Base-by-base conservation (phyloP, 2,329 filamentous ascomycete species). In the Didymella segeticola region DNA sequence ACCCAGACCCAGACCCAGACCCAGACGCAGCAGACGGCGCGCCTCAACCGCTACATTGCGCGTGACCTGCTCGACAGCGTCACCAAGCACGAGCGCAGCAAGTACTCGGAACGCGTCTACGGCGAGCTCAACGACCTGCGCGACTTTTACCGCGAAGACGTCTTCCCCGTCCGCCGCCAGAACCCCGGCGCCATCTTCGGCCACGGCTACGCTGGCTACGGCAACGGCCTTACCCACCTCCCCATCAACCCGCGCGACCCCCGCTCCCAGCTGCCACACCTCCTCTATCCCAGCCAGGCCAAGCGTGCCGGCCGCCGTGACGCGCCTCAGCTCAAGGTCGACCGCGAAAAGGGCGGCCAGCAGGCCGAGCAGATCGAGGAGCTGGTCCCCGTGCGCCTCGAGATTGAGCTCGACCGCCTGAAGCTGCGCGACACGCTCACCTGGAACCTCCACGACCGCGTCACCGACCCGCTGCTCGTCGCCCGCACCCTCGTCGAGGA, bases 381-480 rank as follows among this genome's bases (percentile, higher is more conserved):
- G 70, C 80, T 99, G 47, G 90, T 98, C 1, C 95, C 95, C 2
- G 84, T 99, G 61, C 86, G 95, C 41, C 78, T 99, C 48, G 95
- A 99, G 67, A 90, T 98, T 43, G 95, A 99, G 69, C 90, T 90
- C 83, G 93, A 98, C 63, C 96, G 96, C 78, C 86, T 98, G 66
- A 95, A 95, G 76, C 82, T 99, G 56, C 89, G 95, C 73, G 95
- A 99, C 75, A 98, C 95, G 1, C 97, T 99, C 64, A 98, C 95
- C 3, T 99, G 93, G 93, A 99, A 99, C 74, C 82, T 98, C 29
- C 91, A 97, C 77, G 95, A 99, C 73, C 88, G 93, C 53, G 83
- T 95, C 11, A 85, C 96, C 3, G 83, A 86, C 19, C 85, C 88
- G 17, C 89, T 96, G 52, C 75, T 95, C 10, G 98, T 98, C 73